These are phyloP conservation scores for Cordyceps tenuipes DNA, from an alignment of 2,329 filamentous ascomycete genomes.

Conservation along the genomic window DNA sequence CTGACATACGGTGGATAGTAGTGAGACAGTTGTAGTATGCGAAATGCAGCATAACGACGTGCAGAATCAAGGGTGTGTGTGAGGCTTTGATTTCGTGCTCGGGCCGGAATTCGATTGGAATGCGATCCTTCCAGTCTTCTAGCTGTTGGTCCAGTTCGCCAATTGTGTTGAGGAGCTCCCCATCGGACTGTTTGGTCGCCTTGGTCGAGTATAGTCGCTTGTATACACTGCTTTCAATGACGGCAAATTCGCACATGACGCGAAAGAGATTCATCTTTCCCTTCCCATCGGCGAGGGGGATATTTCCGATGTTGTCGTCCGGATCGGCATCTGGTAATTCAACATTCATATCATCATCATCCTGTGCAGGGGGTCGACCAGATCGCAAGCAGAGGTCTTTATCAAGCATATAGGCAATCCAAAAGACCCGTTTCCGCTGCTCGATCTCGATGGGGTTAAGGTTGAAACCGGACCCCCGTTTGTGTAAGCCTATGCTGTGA, in stretches of 20 bases:
- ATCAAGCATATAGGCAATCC: slow-evolving; percentile 58
- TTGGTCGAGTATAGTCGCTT: slow-evolving; percentile 87
- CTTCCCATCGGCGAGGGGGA: slow-evolving; percentile 79
- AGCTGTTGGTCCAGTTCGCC: slow-evolving; percentile 84
- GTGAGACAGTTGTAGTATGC: slow-evolving; percentile 97
- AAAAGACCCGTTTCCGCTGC: slow-evolving; percentile 63
- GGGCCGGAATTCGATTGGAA: slow-evolving; percentile 92
- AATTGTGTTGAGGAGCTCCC: slow-evolving; percentile 89
- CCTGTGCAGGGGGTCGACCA: slow-evolving; percentile 51
- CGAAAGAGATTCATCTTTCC: slow-evolving; percentile 93
- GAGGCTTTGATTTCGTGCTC: slow-evolving; percentile 92
- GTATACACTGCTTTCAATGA: slow-evolving; percentile 91
- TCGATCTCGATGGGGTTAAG: slow-evolving; percentile 91
- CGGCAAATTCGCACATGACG: slow-evolving; percentile 82
- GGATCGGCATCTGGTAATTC: slow-evolving; percentile 89
- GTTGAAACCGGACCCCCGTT: slow-evolving; percentile 85
- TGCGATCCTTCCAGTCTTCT: slow-evolving; percentile 93
- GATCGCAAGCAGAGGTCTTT: slow-evolving; percentile 55
- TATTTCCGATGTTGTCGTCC: slow-evolving; percentile 86
- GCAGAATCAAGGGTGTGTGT: slow-evolving; percentile 86
- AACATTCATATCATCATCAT: slow-evolving; percentile 79
- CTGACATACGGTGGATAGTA: slow-evolving; percentile 96
- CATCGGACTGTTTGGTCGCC: slow-evolving; percentile 83
- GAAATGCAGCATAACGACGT: slow-evolving; percentile 90
- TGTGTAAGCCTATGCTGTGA: slow-evolving; percentile 92